Conservation (phyloP, 164 flowering plant species). For the Sextonia rubra region DNA sequence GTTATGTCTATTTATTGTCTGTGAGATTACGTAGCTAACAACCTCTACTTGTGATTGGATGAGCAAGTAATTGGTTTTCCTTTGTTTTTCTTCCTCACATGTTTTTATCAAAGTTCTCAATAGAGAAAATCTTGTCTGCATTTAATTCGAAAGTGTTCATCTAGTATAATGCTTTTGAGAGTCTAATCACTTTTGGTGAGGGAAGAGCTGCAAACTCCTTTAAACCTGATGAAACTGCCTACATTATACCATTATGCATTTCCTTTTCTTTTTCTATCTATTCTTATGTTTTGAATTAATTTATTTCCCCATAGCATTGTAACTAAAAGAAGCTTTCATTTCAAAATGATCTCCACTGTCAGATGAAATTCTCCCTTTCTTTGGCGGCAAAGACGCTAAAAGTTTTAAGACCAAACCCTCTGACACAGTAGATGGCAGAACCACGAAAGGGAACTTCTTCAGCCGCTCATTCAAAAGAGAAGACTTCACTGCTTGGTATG, state of each 20-base stretch:
- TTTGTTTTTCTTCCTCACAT: background rate
- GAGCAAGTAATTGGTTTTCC: background rate
- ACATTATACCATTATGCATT: background rate
- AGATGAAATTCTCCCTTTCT: background rate
- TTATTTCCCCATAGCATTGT: too few relatives aligned
- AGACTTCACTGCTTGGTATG: slow-evolving; percentile 46
- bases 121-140: background rate
- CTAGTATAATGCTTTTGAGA: background rate
- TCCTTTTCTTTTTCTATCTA: background rate
- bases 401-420: background rate
- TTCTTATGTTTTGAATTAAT: background rate
- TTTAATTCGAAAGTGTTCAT: background rate
- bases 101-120: background rate
- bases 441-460: slow-evolving; percentile 35
- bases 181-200: too few relatives aligned
- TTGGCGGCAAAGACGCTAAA: background rate
- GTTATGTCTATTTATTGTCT: background rate
- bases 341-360: background rate
- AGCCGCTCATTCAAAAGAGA: slow-evolving; percentile 31
- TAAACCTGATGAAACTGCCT: background rate
- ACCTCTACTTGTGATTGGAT: background rate
- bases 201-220: too few relatives aligned
- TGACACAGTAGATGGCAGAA: background rate
- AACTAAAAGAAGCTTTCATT: background rate
- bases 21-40: background rate